phyloP scores from a whole-genome alignment of 78 protist genomes.

The Parvularia atlantis region DNA sequence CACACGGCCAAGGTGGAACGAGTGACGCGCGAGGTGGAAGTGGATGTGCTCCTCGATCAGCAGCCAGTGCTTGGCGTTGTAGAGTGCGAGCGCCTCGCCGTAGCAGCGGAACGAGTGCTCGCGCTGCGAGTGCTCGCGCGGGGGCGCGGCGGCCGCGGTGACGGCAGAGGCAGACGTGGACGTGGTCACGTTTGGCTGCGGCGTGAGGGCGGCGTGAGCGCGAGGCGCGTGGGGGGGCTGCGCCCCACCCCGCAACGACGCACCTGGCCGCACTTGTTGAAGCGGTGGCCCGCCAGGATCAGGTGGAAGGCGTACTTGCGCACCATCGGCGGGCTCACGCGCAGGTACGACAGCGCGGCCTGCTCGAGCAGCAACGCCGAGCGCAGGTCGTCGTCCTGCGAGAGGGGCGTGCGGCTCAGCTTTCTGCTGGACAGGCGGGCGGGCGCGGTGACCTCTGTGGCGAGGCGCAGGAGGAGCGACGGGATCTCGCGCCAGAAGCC shows the following conservation, averaged over 20 bases:
- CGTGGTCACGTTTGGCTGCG: background rate
- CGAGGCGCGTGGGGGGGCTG: background rate
- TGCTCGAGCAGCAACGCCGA: conserved; percentile 36
- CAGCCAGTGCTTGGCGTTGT: conserved; percentile 2
- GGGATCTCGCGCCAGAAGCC: too few relatives aligned
- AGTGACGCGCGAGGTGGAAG: conserved; percentile 20
- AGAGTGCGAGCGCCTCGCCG: background rate
- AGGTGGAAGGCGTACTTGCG: conserved; percentile 28
- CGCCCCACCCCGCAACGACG: background rate
- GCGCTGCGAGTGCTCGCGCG: conserved; percentile 8
- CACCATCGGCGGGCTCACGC: background rate
- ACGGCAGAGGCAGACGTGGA: background rate
- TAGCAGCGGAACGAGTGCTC: conserved; percentile 31
- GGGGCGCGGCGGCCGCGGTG: too few relatives aligned
- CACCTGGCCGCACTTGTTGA: conserved; percentile 12
- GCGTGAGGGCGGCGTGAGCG: background rate
- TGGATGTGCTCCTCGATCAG: conserved; percentile 21
- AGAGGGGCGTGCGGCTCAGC: too few relatives aligned
- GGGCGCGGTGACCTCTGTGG: too few relatives aligned
- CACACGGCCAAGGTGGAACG: background rate
- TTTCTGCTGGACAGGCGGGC: too few relatives aligned
- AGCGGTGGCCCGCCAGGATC: conserved; percentile 36
- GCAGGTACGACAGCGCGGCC: conserved; percentile 20
- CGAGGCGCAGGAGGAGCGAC: too few relatives aligned
- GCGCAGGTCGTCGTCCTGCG: conserved; percentile 14